Evolutionary conservation across 129 eudicot genomes (phyloP), one percentile per base, ranked within the genome.

Genomic region (Logfia minima): DNA sequence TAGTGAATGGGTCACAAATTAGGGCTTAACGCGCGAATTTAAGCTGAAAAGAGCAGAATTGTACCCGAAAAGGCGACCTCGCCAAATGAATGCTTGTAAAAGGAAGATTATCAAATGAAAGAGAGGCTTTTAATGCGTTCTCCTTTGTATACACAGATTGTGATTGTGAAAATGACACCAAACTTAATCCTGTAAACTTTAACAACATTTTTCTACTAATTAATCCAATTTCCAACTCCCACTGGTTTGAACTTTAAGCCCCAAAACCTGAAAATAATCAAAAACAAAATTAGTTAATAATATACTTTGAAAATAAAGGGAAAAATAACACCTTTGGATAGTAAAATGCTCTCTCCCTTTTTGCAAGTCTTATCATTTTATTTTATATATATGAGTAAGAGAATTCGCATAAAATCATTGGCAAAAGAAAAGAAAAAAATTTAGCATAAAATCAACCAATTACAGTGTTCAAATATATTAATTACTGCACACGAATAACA

Each of bases 141-240:
- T 80, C 70, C 31, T 67, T 80, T 55, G 79, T 67, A 56, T 39
- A 56, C 56, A 80, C 61, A 66, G 83, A 35, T 16, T 58, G 75
- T 37, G 55, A 52, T 55, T n/a, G 61, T n/a, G 68, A 59, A 43
- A 80, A 74, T 0, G 84, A 28, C 41, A 43, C 22, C 32, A 68
- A 56, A 68, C 76, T 67, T 80, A 74, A 67, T 66, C 84, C 84
- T 1, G 26, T 41, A 67, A 51, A 74, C 56, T 74, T 79, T 74
- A 59, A 67, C 21, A 70, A 74, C 84, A 80, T 80, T 74, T 80
- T 74, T 55, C 43, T 9, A 67, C 19, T 52, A 60, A 22, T 1
- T 56, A 41, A 80, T 80, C 64, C 39, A 41, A 74, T 74, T 72
- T 29, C 75, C 53, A 14, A 63, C 65, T 58, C 43, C 66, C 70